Evolutionary conservation across 2,329 filamentous ascomycete species (phyloP).

Genomic region (Trichophyton simii): DNA sequence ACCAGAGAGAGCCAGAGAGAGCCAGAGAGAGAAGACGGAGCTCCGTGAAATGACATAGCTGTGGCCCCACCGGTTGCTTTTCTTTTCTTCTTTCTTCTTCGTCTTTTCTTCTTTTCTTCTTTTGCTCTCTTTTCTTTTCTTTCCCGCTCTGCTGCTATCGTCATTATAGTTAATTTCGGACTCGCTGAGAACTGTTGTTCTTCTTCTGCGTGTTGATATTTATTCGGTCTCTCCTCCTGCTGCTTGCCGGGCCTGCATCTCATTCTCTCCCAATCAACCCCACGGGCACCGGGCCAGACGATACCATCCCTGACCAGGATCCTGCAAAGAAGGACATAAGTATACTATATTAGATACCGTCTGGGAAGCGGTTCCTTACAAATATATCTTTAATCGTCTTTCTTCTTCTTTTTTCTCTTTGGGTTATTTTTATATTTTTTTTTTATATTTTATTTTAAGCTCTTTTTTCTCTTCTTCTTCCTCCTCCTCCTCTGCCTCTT

Average conservation of each 20-base stretch:
- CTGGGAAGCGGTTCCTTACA: background rate
- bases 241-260: background rate
- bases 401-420: background rate
- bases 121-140: background rate
- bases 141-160: background rate
- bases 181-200: background rate
- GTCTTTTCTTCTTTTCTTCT: background rate
- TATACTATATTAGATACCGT: background rate
- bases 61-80: constrained; percentile 1
- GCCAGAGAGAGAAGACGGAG: background rate
- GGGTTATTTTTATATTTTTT: background rate
- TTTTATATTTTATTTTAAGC: background rate
- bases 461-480: background rate
- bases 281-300: background rate
- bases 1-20: background rate
- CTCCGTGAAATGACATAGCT: constrained; percentile 1
- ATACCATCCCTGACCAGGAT: background rate
- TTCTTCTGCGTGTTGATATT: background rate
- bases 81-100: background rate
- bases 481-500: background rate
- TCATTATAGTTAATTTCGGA: background rate
- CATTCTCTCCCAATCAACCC: background rate
- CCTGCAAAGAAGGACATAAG: background rate
- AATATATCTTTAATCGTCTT: background rate
- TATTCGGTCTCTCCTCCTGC: background rate